phyloP scores from a whole-genome alignment of 495 filamentous ascomycete genomes.

The Lasiosphaeria hispida region DNA sequence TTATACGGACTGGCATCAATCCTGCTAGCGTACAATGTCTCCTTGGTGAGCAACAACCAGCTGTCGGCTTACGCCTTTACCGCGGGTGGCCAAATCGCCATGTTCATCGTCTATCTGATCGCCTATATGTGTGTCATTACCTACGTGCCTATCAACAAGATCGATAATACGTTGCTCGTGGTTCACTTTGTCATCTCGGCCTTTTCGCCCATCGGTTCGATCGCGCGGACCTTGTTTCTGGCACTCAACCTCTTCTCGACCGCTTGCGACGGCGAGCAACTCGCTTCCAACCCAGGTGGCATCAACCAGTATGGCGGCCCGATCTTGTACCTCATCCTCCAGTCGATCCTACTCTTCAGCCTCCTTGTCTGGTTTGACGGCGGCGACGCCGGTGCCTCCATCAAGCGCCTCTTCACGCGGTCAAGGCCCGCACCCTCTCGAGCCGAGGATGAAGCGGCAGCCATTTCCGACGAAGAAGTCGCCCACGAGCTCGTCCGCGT shows the following conservation, averaged over 20 bases:
- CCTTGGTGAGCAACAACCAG: constrained; percentile 53
- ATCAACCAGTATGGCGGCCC: constrained; percentile 75
- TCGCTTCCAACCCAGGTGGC: constrained; percentile 65
- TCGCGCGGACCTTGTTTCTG: constrained; percentile 67
- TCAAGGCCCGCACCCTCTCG: not conserved
- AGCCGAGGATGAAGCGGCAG: constrained; percentile 9
- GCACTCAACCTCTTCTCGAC: constrained; percentile 75
- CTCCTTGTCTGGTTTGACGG: constrained; percentile 71
- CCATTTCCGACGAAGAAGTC: constrained; percentile 44
- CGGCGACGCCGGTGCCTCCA: constrained; percentile 53
- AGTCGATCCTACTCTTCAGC: constrained; percentile 63
- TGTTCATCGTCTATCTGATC: constrained; percentile 79
- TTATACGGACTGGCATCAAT: constrained; percentile 73
- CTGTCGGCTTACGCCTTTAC: constrained; percentile 53
- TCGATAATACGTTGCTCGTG: constrained; percentile 57
- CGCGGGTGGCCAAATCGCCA: constrained; percentile 66
- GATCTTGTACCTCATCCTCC: constrained; percentile 71
- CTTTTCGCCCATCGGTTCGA: constrained; percentile 66
- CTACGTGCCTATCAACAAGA: constrained; percentile 58
- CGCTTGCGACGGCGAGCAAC: constrained; percentile 59
- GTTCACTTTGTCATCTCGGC: constrained; percentile 67
- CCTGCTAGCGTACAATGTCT: constrained; percentile 69
- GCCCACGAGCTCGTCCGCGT: constrained; percentile 46
- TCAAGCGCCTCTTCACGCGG: constrained; percentile 38
- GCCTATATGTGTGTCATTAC: constrained; percentile 66